Evolutionary conservation across 2,329 filamentous ascomycete genomes (phyloP).

Genomic region (Didymella arachidicola): DNA sequence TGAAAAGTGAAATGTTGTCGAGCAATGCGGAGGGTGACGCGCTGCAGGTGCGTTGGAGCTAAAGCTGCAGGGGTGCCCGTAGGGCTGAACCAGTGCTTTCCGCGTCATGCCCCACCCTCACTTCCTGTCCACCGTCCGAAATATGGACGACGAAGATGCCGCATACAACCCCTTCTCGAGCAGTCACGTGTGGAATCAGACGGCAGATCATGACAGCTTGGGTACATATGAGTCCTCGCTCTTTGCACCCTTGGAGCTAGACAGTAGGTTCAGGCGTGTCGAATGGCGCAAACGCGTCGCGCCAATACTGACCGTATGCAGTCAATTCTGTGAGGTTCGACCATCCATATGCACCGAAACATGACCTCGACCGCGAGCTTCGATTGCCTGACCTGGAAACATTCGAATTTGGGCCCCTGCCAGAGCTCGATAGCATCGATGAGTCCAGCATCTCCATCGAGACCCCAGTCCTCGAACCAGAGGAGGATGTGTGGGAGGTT

Average conservation of each 20-base stretch:
- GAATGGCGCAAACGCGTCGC: conserved; percentile 30
- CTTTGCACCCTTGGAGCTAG: conserved; percentile 47
- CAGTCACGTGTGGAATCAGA: conserved; percentile 66
- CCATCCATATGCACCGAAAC: conserved; percentile 52
- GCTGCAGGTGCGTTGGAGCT: conserved; percentile 24
- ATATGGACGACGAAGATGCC: conserved; percentile 47
- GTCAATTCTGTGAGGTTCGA: conserved; percentile 48
- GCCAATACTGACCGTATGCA: conserved; percentile 34
- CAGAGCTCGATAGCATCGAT: conserved; percentile 45
- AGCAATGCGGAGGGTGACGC: conserved; percentile 5
- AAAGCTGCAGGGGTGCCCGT: conserved; percentile 29
- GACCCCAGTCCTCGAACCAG: conserved; percentile 35
- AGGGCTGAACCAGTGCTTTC: conserved; percentile 40
- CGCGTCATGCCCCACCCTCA: conserved; percentile 43
- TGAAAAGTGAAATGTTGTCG: conserved; percentile 1
- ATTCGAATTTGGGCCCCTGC: conserved; percentile 51
- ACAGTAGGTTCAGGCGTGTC: conserved; percentile 46
- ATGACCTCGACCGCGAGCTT: conserved; percentile 45
- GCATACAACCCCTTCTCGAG: conserved; percentile 67
- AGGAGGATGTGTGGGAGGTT: conserved; percentile 52
- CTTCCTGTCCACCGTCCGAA: conserved; percentile 13
- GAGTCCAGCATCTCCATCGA: conserved; percentile 41
- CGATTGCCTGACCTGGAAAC: conserved; percentile 50
- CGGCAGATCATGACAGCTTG: conserved; percentile 53
- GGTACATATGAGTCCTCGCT: conserved; percentile 38